phyloP scores from a whole-genome alignment of 2,329 filamentous ascomycete genomes.

The Aspergillus unguis region DNA sequence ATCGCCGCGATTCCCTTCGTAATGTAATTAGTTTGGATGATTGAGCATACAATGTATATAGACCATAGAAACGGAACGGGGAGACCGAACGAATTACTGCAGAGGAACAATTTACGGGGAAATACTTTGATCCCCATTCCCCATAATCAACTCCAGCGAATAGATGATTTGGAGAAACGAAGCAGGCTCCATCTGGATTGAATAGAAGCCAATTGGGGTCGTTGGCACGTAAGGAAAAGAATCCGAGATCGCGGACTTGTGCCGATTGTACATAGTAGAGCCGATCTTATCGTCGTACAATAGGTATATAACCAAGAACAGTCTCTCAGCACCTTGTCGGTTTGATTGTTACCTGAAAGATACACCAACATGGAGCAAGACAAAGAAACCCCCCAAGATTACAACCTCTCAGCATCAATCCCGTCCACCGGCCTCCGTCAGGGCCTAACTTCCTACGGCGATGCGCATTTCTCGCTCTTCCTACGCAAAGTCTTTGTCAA shows the following conservation, averaged over 20 bases:
- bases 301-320: neutral
- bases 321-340: neutral
- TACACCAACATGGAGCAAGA: constrained; percentile 2
- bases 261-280: constrained; percentile 5
- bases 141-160: neutral
- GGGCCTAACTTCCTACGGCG: constrained; percentile 66
- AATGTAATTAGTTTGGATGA: constrained; percentile 1
- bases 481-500: constrained; percentile 76
- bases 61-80: neutral
- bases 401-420: constrained; percentile 57
- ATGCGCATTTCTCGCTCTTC: constrained; percentile 71
- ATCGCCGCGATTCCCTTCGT: constrained; percentile 36
- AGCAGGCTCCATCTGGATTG: neutral
- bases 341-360: neutral
- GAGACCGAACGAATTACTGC: neutral
- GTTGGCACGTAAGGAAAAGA: constrained; percentile 13
- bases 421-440: constrained; percentile 57
- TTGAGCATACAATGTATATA: neutral
- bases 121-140: neutral
- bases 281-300: constrained; percentile 45
- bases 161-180: neutral
- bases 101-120: neutral
- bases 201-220: neutral
- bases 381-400: constrained; percentile 31
- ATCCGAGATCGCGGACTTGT: constrained; percentile 17